These are phyloP conservation scores for Aethionema arabicum DNA, from an alignment of 345 rosid genomes.

Conservation along the genomic window DNA sequence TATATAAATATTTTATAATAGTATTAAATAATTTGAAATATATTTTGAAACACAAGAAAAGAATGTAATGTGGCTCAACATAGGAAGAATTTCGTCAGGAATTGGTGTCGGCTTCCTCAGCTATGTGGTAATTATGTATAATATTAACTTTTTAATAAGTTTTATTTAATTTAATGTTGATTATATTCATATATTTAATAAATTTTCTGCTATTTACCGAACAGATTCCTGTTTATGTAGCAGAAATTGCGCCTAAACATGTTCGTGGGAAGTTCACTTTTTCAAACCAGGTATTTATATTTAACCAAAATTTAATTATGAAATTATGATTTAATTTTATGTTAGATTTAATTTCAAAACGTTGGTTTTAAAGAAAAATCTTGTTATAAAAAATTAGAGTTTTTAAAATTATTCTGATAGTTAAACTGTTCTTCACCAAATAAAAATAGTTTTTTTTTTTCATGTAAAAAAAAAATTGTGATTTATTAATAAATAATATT, in stretches of 20 bases:
- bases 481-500: too few species aligned
- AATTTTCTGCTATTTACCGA: not conserved
- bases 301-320: not conserved
- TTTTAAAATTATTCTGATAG: too few species aligned
- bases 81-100: conserved; percentile 44
- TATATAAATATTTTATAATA: not conserved
- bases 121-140: conserved; percentile 42
- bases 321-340: too few species aligned
- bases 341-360: too few species aligned
- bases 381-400: too few species aligned
- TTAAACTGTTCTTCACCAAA: too few species aligned
- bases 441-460: too few species aligned
- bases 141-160: not conserved
- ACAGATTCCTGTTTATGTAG: conserved; percentile 41
- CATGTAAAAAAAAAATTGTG: too few species aligned
- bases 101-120: conserved; percentile 41
- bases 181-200: not conserved
- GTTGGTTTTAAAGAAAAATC: too few species aligned
- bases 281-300: conserved; percentile 31
- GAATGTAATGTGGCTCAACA: conserved; percentile 40
- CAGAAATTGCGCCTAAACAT: conserved; percentile 38
- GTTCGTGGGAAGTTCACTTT: conserved; percentile 34
- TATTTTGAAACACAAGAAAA: conserved; percentile 15
- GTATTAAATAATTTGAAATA: too few species aligned
- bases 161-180: not conserved